Conservation (phyloP, 2,329 filamentous ascomycete species). For the Cryphonectria nitschkei region DNA sequence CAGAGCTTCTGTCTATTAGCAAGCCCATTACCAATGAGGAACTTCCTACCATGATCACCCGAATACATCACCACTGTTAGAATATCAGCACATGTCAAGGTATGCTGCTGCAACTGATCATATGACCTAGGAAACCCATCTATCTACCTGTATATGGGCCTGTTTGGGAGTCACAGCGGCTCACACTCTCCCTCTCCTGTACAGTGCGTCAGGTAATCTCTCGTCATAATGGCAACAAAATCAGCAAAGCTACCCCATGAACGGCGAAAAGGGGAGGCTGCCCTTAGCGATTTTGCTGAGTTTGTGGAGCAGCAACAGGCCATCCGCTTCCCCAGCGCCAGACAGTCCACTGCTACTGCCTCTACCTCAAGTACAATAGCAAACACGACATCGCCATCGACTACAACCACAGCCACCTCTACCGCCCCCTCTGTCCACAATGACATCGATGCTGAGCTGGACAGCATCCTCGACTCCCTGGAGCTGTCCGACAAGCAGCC, state of each 20-base stretch:
- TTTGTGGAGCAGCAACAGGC: constrained; percentile 95
- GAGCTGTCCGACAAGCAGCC: constrained; percentile 75
- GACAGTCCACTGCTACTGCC: neutral
- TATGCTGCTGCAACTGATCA: neutral
- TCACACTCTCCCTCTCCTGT: neutral
- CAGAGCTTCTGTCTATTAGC: neutral
- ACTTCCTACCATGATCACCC: constrained; percentile 7
- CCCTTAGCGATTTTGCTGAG: constrained; percentile 94
- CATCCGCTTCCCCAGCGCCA: constrained; percentile 58
- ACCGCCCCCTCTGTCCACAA: constrained; percentile 36
- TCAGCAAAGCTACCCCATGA: constrained; percentile 70
- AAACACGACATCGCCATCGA: neutral
- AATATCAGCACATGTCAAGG: constrained; percentile 2
- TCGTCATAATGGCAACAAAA: constrained; percentile 56
- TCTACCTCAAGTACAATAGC: neutral
- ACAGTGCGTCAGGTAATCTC: constrained; percentile 17
- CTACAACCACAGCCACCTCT: constrained; percentile 34
- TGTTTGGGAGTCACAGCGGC: neutral
- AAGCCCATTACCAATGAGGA: neutral
- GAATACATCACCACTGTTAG: neutral
- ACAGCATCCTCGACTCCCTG: constrained; percentile 88
- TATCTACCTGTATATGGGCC: neutral
- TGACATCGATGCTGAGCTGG: constrained; percentile 78
- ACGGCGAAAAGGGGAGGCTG: constrained; percentile 84
- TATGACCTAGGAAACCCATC: neutral